These are phyloP conservation scores for Lophium mytilinum DNA, from an alignment of 495 filamentous ascomycete genomes.

Conservation along the genomic window DNA sequence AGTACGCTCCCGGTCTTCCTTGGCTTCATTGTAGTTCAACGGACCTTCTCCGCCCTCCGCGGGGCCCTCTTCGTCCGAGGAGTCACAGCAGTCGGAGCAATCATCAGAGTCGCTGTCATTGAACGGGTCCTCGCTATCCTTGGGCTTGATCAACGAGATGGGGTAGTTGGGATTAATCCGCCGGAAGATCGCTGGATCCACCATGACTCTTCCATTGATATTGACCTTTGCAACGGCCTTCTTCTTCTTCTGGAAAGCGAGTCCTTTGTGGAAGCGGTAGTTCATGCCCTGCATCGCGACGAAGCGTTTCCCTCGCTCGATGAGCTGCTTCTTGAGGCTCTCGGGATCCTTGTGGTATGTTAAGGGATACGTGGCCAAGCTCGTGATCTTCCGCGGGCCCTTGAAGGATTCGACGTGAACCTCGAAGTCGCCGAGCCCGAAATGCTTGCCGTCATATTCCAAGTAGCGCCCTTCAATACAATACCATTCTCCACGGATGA, in stretches of 20 bases:
- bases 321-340: constrained; percentile 54
- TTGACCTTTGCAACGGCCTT: constrained; percentile 72
- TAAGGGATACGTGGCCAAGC: constrained; percentile 68
- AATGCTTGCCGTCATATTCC: constrained; percentile 75
- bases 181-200: constrained; percentile 79
- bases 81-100: constrained; percentile 40
- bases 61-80: constrained; percentile 32
- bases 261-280: constrained; percentile 74
- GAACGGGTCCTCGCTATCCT: constrained; percentile 57
- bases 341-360: constrained; percentile 73
- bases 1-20: constrained; percentile 47
- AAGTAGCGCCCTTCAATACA: constrained; percentile 73
- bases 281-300: constrained; percentile 72
- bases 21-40: constrained; percentile 27
- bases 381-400: constrained; percentile 74
- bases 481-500: constrained; percentile 75
- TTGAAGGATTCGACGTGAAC: constrained; percentile 72
- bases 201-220: constrained; percentile 86
- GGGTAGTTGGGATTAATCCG: constrained; percentile 85
- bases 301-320: constrained; percentile 83
- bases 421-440: constrained; percentile 62
- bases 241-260: constrained; percentile 81
- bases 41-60: constrained; percentile 16
- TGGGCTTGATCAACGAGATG: constrained; percentile 68
- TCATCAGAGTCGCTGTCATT: constrained; percentile 53